A percentile compares a stretch with the other conserved stretches of the same genome.
phyloP scores from a whole-genome alignment of 371 early-diverging fungal genomes.

The Apophysomyces elegans region DNA sequence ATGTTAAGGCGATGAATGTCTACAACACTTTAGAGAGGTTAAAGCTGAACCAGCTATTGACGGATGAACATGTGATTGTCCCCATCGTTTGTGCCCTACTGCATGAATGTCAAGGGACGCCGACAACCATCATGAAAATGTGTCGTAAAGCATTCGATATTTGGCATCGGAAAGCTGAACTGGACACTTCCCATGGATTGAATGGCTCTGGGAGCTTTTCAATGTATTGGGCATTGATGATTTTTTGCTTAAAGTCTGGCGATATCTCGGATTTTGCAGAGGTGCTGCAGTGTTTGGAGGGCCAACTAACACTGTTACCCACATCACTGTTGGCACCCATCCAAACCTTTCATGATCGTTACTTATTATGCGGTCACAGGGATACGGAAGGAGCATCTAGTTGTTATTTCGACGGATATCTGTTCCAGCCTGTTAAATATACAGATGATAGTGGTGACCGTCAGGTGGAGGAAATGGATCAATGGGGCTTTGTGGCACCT shows the following conservation, averaged over 20 bases:
- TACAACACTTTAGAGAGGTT: conserved; percentile 30
- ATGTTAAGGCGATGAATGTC: conserved; percentile 35
- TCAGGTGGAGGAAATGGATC: conserved; percentile 6
- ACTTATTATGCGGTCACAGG: conserved; percentile 15
- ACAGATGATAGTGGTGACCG: conserved; percentile 21
- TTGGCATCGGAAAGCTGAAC: conserved; percentile 28
- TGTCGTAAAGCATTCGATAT: conserved; percentile 35
- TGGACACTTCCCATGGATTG: conserved; percentile 1
- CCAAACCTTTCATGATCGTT: conserved; percentile 40
- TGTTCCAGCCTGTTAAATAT: conserved; percentile 31
- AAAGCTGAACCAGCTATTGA: conserved; percentile 26
- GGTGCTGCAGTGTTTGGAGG: conserved; percentile 12
- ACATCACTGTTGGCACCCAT: conserved; percentile 37
- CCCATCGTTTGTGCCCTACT: conserved; percentile 39
- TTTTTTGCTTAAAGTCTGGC: conserved; percentile 36
- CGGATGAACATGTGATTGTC: conserved; percentile 37
- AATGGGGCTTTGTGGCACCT: conserved; percentile 3
- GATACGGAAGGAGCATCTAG: not conserved
- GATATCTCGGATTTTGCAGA: conserved; percentile 25
- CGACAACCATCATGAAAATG: conserved; percentile 22
- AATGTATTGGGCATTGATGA: conserved; percentile 35
- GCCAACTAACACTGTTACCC: conserved; percentile 14
- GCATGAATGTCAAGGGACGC: conserved; percentile 33
- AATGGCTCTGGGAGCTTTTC: conserved; percentile 10
- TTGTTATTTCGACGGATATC: conserved; percentile 43